phyloP scores from a whole-genome alignment of 495 filamentous ascomycete species.

The Clavariopsis aquatica region DNA sequence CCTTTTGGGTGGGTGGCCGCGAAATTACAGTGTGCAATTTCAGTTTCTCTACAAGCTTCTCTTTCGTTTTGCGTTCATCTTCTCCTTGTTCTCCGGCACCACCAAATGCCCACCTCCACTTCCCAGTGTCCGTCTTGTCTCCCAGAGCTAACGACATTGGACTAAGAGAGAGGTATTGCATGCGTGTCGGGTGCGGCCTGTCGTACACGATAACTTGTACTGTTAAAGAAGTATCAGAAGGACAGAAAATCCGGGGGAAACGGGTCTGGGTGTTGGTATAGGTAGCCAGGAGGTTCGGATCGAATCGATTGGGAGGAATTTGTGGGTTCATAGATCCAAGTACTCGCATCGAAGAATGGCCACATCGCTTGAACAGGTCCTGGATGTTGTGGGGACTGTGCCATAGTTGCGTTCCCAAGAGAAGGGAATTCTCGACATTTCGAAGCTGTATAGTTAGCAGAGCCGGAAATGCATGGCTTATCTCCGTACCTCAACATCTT shows the following conservation, averaged over 20 bases:
- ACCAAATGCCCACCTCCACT: constrained; percentile 41
- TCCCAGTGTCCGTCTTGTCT: constrained; percentile 62
- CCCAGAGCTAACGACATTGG: constrained; percentile 86
- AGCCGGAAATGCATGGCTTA: neutral
- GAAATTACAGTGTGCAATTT: constrained; percentile 81
- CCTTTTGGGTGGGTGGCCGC: constrained; percentile 76
- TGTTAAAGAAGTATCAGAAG: constrained; percentile 58
- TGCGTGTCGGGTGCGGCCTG: constrained; percentile 77
- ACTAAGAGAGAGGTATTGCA: constrained; percentile 94
- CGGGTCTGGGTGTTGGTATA: constrained; percentile 58
- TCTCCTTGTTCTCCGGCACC: constrained; percentile 52
- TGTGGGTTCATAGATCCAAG: constrained; percentile 74
- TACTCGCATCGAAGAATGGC: constrained; percentile 78
- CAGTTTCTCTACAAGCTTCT: constrained; percentile 80
- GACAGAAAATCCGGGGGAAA: constrained; percentile 72
- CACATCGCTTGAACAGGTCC: constrained; percentile 82
- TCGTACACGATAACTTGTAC: constrained; percentile 90
- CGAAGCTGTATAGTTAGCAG: constrained; percentile 51
- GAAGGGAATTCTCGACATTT: constrained; percentile 85
- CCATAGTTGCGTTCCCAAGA: constrained; percentile 78
- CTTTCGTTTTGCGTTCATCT: constrained; percentile 59
- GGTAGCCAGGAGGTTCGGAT: constrained; percentile 70
- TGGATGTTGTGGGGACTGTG: constrained; percentile 78
- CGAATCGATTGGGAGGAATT: constrained; percentile 55
- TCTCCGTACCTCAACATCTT: constrained; percentile 79